phyloP scores from a whole-genome alignment of 805 yeast genomes.

The Wickerhamomyces silvicola region DNA sequence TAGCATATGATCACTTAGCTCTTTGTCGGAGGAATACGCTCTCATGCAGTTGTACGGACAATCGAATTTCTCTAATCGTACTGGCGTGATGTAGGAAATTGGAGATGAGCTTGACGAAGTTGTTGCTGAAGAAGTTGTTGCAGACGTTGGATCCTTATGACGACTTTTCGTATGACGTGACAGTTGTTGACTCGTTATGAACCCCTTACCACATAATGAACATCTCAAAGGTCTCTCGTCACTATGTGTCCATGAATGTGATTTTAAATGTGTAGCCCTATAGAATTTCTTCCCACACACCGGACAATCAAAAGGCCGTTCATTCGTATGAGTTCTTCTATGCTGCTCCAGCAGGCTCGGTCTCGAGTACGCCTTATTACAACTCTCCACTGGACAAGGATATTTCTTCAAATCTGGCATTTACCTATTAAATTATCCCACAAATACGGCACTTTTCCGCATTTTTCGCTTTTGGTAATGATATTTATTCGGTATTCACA shows the following conservation, averaged over 20 bases:
- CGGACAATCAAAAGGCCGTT: slow-evolving; percentile 63
- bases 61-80: no score
- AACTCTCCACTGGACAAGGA: slow-evolving; percentile 37
- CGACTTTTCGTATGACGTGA: slow-evolving; percentile 57
- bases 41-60: no score
- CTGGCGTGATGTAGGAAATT: no score
- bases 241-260: slow-evolving; percentile 67
- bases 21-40: no score
- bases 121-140: no score
- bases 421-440: slow-evolving; percentile 2
- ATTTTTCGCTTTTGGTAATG: slow-evolving; percentile 3
- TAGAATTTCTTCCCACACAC: slow-evolving; percentile 57
- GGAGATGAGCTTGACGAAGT: no score
- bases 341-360: slow-evolving; percentile 62
- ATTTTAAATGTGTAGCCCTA: slow-evolving; percentile 70
- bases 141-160: slow-evolving; percentile 27
- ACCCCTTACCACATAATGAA: slow-evolving; percentile 52
- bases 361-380: slow-evolving; percentile 47
- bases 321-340: slow-evolving; percentile 63
- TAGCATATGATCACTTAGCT: no score
- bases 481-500: no score
- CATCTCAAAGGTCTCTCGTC: slow-evolving; percentile 52
- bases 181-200: slow-evolving; percentile 51
- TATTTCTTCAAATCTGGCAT: slow-evolving; percentile 32
- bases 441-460: slow-evolving; percentile 1